phyloP scores from a whole-genome alignment of 2,329 filamentous ascomycete species.

The Fusarium liriodendri region DNA sequence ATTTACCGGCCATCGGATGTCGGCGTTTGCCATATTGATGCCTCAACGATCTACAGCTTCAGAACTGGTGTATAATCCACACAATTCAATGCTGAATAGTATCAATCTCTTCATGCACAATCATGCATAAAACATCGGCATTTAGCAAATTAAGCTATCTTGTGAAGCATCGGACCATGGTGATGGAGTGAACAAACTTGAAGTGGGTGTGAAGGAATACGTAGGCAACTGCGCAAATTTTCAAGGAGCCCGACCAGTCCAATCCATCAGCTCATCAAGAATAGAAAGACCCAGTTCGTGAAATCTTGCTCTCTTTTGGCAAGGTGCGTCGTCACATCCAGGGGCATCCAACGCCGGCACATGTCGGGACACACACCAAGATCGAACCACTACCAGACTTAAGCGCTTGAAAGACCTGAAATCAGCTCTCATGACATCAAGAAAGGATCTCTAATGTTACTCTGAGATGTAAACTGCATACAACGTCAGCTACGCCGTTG shows the following conservation, averaged over 20 bases:
- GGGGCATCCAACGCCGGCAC: conserved; percentile 13
- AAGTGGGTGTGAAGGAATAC: neutral
- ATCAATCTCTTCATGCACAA: neutral
- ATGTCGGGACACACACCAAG: neutral
- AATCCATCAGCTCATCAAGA: neutral
- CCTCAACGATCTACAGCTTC: neutral
- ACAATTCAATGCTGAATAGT: neutral
- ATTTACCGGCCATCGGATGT: neutral
- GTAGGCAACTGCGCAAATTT: neutral
- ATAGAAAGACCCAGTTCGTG: neutral
- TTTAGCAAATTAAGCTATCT: neutral
- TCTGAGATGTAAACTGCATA: conserved; percentile 17
- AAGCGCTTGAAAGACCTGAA: neutral
- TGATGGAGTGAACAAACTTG: neutral
- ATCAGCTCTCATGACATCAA: neutral
- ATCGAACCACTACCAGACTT: neutral
- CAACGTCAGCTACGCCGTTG: conserved; percentile 13
- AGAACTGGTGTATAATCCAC: neutral
- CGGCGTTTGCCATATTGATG: neutral
- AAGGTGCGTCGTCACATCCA: conserved; percentile 5
- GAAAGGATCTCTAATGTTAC: neutral
- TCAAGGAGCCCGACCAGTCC: neutral
- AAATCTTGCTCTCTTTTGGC: conserved; percentile 4
- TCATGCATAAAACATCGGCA: neutral
- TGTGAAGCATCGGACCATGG: neutral